Conservation (phyloP, 176 grass and related monocot genomes). For the Thalia dealbata region DNA sequence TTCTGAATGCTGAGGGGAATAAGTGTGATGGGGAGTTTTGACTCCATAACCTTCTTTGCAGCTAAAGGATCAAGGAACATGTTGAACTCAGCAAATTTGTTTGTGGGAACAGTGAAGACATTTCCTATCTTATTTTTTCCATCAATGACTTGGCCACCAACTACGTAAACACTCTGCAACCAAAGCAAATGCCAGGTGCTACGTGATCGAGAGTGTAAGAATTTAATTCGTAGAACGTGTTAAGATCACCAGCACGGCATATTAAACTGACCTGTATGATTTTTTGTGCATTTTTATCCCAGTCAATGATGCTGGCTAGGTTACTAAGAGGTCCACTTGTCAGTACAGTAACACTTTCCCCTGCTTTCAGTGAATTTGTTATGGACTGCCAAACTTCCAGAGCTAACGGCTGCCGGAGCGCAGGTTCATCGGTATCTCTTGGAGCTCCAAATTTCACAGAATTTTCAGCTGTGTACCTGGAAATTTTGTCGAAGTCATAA, state of each 20-base stretch:
- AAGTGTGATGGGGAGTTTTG: constrained; percentile 44
- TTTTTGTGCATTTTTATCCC: constrained; percentile 34
- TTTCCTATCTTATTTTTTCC: constrained; percentile 43
- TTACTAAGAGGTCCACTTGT: constrained; percentile 80
- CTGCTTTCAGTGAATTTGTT: constrained; percentile 31
- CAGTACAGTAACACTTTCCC: constrained; percentile 53
- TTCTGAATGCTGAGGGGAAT: constrained; percentile 56
- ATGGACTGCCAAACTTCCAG: constrained; percentile 80
- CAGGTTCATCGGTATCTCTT: constrained; percentile 59
- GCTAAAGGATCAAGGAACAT: constrained; percentile 77
- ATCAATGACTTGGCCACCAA: constrained; percentile 56
- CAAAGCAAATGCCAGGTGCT: background rate
- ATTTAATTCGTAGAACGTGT: background rate
- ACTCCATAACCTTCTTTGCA: constrained; percentile 48
- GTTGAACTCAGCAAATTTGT: constrained; percentile 62
- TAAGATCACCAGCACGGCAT: background rate
- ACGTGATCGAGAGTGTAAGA: background rate
- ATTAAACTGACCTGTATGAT: constrained; percentile 40
- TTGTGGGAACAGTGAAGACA: constrained; percentile 52
- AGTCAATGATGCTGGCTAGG: constrained; percentile 63
- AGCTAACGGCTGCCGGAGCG: constrained; percentile 63
- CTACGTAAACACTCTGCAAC: constrained; percentile 50
- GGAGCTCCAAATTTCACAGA: constrained; percentile 58
- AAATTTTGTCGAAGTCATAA: background rate
- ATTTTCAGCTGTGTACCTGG: constrained; percentile 76